These are phyloP conservation scores for Clonostachys solani DNA, from an alignment of 2,329 filamentous ascomycete genomes.

Conservation along the genomic window DNA sequence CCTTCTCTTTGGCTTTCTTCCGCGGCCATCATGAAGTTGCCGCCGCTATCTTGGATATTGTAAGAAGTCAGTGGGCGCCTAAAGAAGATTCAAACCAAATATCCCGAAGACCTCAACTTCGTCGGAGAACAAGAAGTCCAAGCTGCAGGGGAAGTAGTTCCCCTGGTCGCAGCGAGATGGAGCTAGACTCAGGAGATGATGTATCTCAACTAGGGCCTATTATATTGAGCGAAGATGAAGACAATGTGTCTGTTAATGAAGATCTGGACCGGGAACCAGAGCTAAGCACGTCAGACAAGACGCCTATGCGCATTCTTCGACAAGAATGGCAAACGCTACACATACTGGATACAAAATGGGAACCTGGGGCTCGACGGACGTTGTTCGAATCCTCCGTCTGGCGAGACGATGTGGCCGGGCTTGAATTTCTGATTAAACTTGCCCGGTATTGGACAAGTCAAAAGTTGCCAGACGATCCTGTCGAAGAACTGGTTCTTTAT, in stretches of 20 bases:
- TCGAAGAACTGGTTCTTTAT: no score
- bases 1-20: conserved; percentile 66
- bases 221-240: conserved; percentile 50
- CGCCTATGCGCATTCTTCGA: conserved; percentile 48
- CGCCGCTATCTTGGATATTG: conserved; percentile 64
- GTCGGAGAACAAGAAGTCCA: conserved; percentile 44
- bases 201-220: conserved; percentile 31
- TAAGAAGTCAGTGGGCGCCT: conserved; percentile 60
- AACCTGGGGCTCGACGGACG: conserved; percentile 8
- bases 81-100: no score
- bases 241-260: conserved; percentile 71
- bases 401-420: conserved; percentile 45
- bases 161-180: conserved; percentile 22
- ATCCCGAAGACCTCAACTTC: conserved; percentile 27
- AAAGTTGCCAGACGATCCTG: conserved; percentile 17
- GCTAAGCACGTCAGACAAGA: conserved; percentile 60
- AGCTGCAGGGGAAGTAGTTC: conserved; percentile 26
- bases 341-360: conserved; percentile 18
- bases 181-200: conserved; percentile 26
- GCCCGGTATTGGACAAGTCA: conserved; percentile 35
- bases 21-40: conserved; percentile 62
- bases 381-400: conserved; percentile 43
- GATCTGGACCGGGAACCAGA: conserved; percentile 66
- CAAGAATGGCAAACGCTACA: conserved; percentile 25
- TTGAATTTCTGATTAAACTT: conserved; percentile 55